Percentiles rank a stretch among this genome's conserved stretches.
Evolutionary conservation across 768 basidiomycete species (phyloP).

Genomic region (Dendrothele bispora): DNA sequence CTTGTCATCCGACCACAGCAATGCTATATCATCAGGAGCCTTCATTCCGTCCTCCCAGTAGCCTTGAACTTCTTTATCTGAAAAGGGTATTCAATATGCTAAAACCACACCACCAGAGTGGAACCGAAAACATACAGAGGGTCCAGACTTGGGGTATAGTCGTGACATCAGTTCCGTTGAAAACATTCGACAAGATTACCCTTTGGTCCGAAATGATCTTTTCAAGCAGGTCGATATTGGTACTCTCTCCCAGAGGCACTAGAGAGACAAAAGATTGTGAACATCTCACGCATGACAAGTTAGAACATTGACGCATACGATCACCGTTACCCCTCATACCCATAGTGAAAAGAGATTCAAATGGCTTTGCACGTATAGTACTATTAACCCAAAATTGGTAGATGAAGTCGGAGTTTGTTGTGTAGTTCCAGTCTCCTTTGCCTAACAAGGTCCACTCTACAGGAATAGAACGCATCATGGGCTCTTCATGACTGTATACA

Average conservation of each 20-base stretch:
- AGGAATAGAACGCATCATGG: constrained; percentile 72
- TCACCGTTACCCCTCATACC: constrained; percentile 71
- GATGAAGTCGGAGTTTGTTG: constrained; percentile 51
- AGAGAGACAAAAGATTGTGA: background rate
- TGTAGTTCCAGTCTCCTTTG: constrained; percentile 63
- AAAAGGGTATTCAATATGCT: background rate
- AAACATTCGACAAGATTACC: constrained; percentile 54
- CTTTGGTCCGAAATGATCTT: constrained; percentile 62
- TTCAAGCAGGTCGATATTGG: constrained; percentile 51
- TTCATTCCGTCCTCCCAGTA: constrained; percentile 65
- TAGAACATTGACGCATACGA: constrained; percentile 1
- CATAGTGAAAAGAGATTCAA: constrained; percentile 63
- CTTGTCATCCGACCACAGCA: constrained; percentile 78
- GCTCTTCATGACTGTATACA: constrained; percentile 59
- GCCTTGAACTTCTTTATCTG: constrained; percentile 62
- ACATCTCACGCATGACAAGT: background rate
- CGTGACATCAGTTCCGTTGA: constrained; percentile 43
- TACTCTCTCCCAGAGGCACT: constrained; percentile 54
- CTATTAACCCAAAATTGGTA: constrained; percentile 64
- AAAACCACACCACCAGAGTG: background rate
- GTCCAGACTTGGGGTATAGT: constrained; percentile 67
- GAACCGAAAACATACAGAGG: constrained; percentile 37
- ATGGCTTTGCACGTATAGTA: constrained; percentile 54
- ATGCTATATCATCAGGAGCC: constrained; percentile 63
- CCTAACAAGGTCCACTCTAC: constrained; percentile 62